A percentile compares a stretch with the other conserved stretches of the same genome.
Evolutionary conservation across 192 early-diverging fungal genomes (phyloP).

Genomic region (Podila minutissima): DNA sequence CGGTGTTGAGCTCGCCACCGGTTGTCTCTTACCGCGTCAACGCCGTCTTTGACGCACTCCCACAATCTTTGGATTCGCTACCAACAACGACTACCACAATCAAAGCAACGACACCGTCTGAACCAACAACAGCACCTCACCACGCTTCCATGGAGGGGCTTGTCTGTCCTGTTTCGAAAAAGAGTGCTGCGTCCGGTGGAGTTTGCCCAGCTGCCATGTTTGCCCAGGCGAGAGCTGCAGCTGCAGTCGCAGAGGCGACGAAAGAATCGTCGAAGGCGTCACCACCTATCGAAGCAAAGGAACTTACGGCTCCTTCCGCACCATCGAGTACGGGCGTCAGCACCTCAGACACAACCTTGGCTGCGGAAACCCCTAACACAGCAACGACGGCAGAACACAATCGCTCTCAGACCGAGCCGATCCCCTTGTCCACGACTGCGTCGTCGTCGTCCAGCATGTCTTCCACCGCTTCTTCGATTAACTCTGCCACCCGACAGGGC

Average conservation of each 20-base stretch:
- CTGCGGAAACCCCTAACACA: background rate
- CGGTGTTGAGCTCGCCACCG: background rate
- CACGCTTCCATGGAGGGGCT: slow-evolving; percentile 3
- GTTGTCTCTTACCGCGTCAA: slow-evolving; percentile 25
- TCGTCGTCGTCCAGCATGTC: background rate
- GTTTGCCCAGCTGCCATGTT: slow-evolving; percentile 48
- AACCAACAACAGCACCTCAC: background rate
- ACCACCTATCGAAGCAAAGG: background rate
- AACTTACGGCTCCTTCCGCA: too few relatives aligned
- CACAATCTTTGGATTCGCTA: background rate
- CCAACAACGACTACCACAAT: background rate
- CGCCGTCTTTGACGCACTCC: slow-evolving; percentile 1
- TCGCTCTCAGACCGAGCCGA: background rate
- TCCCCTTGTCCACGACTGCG: slow-evolving; percentile 9
- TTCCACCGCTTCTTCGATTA: slow-evolving; percentile 3
- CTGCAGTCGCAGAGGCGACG: background rate
- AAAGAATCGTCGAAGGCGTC: background rate
- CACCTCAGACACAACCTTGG: background rate
- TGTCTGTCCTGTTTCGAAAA: slow-evolving; percentile 44
- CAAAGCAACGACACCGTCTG: background rate
- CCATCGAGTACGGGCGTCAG: background rate
- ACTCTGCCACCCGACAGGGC: slow-evolving; percentile 14
- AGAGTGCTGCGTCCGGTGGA: slow-evolving; percentile 38
- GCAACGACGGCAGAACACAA: background rate
- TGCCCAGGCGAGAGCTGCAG: slow-evolving; percentile 31